phyloP scores from a whole-genome alignment of 2,329 filamentous ascomycete species.

The Hortaea sp. region DNA sequence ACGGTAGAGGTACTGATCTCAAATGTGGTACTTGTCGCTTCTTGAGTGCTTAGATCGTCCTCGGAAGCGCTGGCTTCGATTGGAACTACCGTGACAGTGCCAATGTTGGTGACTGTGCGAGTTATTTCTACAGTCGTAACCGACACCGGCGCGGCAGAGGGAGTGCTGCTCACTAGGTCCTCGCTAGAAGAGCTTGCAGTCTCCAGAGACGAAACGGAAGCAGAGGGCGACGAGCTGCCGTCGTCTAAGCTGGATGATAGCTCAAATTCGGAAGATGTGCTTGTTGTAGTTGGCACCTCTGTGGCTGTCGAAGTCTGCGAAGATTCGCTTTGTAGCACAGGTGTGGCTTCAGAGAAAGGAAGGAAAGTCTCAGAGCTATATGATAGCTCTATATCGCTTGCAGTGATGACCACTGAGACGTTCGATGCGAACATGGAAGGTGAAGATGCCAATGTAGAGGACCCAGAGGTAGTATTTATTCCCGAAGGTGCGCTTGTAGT shows the following conservation, averaged over 20 bases:
- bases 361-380: no score
- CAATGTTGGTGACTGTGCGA: neutral
- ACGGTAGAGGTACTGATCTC: neutral
- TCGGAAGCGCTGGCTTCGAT: neutral
- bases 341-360: no score
- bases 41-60: neutral
- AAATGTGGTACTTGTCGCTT: neutral
- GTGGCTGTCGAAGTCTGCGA: no score
- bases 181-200: neutral
- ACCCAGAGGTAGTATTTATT: no score
- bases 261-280: neutral
- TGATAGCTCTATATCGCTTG: no score
- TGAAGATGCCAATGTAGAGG: no score
- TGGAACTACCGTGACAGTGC: neutral
- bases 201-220: neutral
- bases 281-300: neutral
- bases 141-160: neutral
- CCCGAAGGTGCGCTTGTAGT: no score
- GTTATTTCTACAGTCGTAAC: neutral
- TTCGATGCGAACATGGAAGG: no score
- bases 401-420: no score
- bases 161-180: neutral
- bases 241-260: neutral
- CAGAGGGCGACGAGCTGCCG: neutral
- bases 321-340: no score